Base-by-base conservation (phyloP, 2,329 filamentous ascomycete species). In the Ceratocystiopsis sp. region DNA sequence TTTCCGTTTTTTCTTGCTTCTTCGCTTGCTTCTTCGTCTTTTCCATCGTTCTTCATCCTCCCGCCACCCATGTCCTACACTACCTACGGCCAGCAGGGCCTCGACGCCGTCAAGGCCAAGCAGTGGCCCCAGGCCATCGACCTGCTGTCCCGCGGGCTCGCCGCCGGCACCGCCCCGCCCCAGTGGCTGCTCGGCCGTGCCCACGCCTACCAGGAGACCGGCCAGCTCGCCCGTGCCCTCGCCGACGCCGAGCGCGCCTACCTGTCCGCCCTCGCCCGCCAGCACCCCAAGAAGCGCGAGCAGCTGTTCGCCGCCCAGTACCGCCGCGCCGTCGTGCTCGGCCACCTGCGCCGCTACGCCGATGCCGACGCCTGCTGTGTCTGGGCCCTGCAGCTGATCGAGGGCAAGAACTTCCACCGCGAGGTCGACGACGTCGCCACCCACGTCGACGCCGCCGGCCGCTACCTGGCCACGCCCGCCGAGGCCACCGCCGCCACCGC, bases 101-200 rank as follows among this genome's bases (percentile, higher is more conserved):
- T 93, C 41, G 66, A 68, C 35, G 70, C 84, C 44, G 68, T 84
- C 45, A 62, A 73, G 25, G 64, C 61, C 10, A 70, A 69, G 41
- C 69, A 87, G 47, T 89, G 75, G 59, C 62, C 69, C 6, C 66
- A 69, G 39, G 86, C 84, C 38, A 73, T 94, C 51, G 58, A 65
- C 34, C 71, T 78, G 52, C 80, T 81, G 49, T 80, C 80, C 9
- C 60, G 65, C 35, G 84, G 84, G 8, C 65, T 93, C 33, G 62
- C 74, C 47, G 67, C 67, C 13, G 76, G 79, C 0, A 66, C 65
- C 3, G 11, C 35, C 18, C 37, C 41, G 25, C 81, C 84, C 1
- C 63, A 72, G 40, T 95, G 91, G 73, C 80, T 89, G 48, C 74
- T 91, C 49, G 77, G 81, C 51, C 84, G 89, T 17, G 82, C 85